Base-by-base conservation (phyloP, 176 grass and related monocot genomes). In the Oryza meridionalis region DNA sequence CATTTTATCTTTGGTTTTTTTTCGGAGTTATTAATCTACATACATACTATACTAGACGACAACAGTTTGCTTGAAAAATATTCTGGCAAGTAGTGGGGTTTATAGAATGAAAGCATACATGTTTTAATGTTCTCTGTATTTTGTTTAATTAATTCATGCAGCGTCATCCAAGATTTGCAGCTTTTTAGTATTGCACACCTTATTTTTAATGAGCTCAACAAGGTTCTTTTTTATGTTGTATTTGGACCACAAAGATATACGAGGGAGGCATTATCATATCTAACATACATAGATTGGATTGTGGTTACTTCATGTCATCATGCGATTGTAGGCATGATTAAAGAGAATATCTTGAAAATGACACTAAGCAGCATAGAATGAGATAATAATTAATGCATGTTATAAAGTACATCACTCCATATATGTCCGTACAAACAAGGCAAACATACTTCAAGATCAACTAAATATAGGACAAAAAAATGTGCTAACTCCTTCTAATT, bases 351-450 rank as follows among this genome's bases (percentile, higher is more conserved):
- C 47, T 70, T 69, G 85, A 82, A 62, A 69, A 47, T n/a, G 78
- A 76, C 72, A 45, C 14, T 17, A 24, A 75, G 49, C 46, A 81
- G 25, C 25, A 50, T 35, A 9, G 5, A 19, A 53, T 61, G 51
- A 19, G 17, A 46, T 51, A 78, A 76, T 25, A 3, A 76, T 76
- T 19, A 76, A 47, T 69, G 68, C 31, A 15, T 17, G 19, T 37
- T 76, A 12, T 61, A 77, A 81, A 82, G 63, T 37, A 77, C 35
- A 37, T 62, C 14, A 77, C 13, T 29, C 46, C 46, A 68, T 86
- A 75, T 35, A 69, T 37, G 9, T 87, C 47, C 64, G 13, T 81
- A 69, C 71, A 76, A 81, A 81, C 25, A 38, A 75, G 62, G 11
- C 25, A 69, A 68, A 61, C 22, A 62, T 76, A 81, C 71, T 81